A percentile compares a stretch with the other conserved stretches of the same genome.
These are phyloP conservation scores for Penicillium aurantiogriseum DNA, from an alignment of 2,329 filamentous ascomycete genomes.

Conservation along the genomic window DNA sequence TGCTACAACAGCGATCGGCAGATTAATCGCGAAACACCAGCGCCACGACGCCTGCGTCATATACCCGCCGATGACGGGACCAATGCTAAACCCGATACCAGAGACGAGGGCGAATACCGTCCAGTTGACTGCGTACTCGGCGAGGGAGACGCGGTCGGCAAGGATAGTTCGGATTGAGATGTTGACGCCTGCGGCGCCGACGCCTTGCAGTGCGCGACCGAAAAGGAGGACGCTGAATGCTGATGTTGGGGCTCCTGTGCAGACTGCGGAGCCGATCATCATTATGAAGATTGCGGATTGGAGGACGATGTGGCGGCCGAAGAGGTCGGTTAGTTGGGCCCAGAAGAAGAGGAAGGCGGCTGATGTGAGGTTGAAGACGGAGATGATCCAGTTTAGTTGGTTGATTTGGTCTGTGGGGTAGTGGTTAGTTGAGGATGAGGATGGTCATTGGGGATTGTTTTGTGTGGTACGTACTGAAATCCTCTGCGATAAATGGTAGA, in stretches of 20 bases:
- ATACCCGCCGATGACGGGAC: conserved; percentile 21
- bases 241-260: conserved; percentile 52
- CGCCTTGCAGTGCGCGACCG: conserved; percentile 62
- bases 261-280: conserved; percentile 61
- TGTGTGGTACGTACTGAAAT: conserved; percentile 46
- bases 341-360: conserved; percentile 67
- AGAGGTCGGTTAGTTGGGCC: conserved; percentile 64
- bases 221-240: conserved; percentile 60
- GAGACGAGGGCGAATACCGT: conserved; percentile 58
- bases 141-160: conserved; percentile 61
- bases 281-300: conserved; percentile 58
- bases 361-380: conserved; percentile 65
- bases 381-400: conserved; percentile 68
- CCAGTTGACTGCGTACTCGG: conserved; percentile 50
- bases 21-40: conserved; percentile 20
- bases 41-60: conserved; percentile 16
- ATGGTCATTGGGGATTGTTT: too few species aligned
- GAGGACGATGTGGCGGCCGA: conserved; percentile 60
- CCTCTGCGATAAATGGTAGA: conserved; percentile 61
- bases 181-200: conserved; percentile 61
- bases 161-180: conserved; percentile 63
- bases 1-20: neutral
- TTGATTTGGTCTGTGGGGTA: conserved; percentile 48
- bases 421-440: too few species aligned
- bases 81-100: conserved; percentile 51